Percentiles rank a stretch among this genome's conserved stretches.
phyloP scores from a whole-genome alignment of 495 filamentous ascomycete genomes.

The Penicillium subrubescens region DNA sequence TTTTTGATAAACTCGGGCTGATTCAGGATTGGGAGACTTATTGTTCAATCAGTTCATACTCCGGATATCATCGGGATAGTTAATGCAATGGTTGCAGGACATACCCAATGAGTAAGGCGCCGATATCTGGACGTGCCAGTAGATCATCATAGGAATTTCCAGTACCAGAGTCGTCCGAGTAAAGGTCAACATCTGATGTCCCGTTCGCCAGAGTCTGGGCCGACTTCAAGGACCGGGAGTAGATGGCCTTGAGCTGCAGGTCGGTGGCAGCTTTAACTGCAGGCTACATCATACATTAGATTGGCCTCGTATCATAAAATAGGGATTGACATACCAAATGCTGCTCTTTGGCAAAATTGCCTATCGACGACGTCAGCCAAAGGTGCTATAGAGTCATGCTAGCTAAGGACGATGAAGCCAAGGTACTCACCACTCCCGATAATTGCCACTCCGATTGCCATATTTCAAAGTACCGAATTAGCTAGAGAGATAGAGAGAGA shows the following conservation, averaged over 20 bases:
- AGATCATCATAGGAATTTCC: constrained; percentile 59
- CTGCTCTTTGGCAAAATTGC: constrained; percentile 51
- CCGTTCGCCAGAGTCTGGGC: constrained; percentile 44
- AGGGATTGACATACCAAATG: constrained; percentile 36
- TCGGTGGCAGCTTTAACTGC: constrained; percentile 49
- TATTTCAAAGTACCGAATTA: not conserved
- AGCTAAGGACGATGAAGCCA: constrained; percentile 35
- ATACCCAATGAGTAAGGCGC: constrained; percentile 68
- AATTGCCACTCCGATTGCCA: constrained; percentile 62
- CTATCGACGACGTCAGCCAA: constrained; percentile 30
- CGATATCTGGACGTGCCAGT: constrained; percentile 64
- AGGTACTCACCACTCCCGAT: constrained; percentile 63
- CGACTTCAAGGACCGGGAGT: constrained; percentile 60
- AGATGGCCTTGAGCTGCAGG: constrained; percentile 60
- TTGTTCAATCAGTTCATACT: constrained; percentile 31
- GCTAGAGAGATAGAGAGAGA: not conserved
- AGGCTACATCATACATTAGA: constrained; percentile 41
- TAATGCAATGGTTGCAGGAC: constrained; percentile 5
- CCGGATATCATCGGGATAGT: not conserved
- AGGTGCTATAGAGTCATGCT: constrained; percentile 4
- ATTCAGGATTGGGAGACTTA: constrained; percentile 38
- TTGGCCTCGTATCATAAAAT: too few species aligned
- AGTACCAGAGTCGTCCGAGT: constrained; percentile 61
- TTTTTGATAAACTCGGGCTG: constrained; percentile 42
- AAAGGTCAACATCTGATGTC: constrained; percentile 51